Base-by-base conservation (phyloP, 495 filamentous ascomycete species). In the Hypoxylon perforatum region DNA sequence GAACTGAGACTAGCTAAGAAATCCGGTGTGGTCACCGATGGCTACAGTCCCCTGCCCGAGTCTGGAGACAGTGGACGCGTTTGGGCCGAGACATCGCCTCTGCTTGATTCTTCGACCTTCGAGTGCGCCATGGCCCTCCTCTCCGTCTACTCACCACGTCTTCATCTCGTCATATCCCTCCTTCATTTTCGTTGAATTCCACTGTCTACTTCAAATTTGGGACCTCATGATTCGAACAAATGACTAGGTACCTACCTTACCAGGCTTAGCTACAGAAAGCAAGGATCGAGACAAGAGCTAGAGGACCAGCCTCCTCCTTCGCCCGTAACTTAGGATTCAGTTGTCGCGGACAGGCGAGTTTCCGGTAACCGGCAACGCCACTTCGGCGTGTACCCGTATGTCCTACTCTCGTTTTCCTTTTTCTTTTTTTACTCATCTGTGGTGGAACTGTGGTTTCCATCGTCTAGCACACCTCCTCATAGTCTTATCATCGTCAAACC, bases 121-220 rank as follows among this genome's bases (percentile, higher is more conserved):
- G 33, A 33, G 15, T 36, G 18, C 3, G 21, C 51, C 18, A 45
- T 9, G 10, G 21, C 57, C 22, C 35, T 23, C 7, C 30, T 46
- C 38, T 50, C 10, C 8, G 46, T 15, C 53, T 19, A 45, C 17
- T 15, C 35, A 42, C n/a, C 17, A 49, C 35, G 41, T 59, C 46
- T 35, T 57, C 7, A 23, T 57, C 47, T 12, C 66, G 51, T 64
- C 60, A 60, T 61, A 51, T 45, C 12, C 30, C 42, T 21, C 15
- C 8, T 45, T 42, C 12, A 7, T 41, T 49, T 15, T 39, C 53
- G 3, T 47, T 18, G 1, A 52, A 50, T 54, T 12, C 30, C n/a
- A 55, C 28, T 19, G 18, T 22, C 44, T 53, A 11, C 58, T 33
- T 67, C 21, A 42, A 11, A 48, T 44, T 48, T 41, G 49, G 28